Evolutionary conservation across 805 yeast species (phyloP).

Genomic region (Diddensiella transvaalensis): DNA sequence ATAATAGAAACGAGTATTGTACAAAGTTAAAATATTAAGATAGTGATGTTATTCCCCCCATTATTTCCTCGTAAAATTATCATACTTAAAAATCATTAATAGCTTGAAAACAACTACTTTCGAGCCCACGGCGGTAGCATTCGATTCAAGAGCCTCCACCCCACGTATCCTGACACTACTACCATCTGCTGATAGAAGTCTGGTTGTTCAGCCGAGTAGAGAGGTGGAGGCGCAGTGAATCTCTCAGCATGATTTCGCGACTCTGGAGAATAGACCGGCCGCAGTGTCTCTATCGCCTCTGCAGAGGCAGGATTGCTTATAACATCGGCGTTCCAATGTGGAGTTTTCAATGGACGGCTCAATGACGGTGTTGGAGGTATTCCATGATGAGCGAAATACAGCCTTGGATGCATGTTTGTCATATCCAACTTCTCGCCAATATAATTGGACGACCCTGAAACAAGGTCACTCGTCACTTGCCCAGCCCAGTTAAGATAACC

Average conservation of each 20-base stretch:
- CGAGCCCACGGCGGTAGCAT: slow-evolving; percentile 19
- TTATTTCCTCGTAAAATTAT: background rate
- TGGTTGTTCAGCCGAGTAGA: slow-evolving; percentile 1
- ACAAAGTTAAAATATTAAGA: slow-evolving; percentile 1
- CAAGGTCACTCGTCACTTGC: slow-evolving; percentile 22
- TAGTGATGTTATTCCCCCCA: background rate
- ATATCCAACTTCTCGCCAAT: slow-evolving; percentile 14
- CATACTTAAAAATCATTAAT: background rate
- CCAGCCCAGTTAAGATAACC: slow-evolving; percentile 18
- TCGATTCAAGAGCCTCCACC: slow-evolving; percentile 19
- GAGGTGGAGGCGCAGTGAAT: background rate
- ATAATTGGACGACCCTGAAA: slow-evolving; percentile 21
- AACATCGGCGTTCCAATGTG: background rate
- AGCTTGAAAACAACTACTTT: slow-evolving; percentile 3
- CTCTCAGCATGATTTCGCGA: background rate
- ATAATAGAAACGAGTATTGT: slow-evolving; percentile 1
- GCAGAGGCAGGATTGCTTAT: background rate
- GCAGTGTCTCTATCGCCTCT: slow-evolving; percentile 1
- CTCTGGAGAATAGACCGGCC: background rate
- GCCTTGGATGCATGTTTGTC: background rate
- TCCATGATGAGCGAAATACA: background rate
- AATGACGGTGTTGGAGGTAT: background rate
- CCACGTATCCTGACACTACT: slow-evolving; percentile 23
- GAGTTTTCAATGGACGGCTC: background rate
- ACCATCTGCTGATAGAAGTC: slow-evolving; percentile 22